Conservation (phyloP, 495 filamentous ascomycete species). For the Xylaria telfairii region DNA sequence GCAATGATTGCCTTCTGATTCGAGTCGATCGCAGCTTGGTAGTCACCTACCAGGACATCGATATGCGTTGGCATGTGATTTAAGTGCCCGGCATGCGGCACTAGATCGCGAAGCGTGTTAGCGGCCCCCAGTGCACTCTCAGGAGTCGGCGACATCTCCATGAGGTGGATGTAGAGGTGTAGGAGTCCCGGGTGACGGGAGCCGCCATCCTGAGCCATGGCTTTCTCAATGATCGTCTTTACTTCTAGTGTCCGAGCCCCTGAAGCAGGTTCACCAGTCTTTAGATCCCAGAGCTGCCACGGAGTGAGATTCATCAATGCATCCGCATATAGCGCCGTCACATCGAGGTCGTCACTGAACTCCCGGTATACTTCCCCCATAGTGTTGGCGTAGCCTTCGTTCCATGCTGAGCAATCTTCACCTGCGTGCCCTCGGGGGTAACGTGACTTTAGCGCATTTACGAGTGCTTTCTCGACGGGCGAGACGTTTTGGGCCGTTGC, state of each 20-base stretch:
- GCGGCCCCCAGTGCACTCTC: conserved; percentile 63
- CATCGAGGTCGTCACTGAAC: conserved; percentile 64
- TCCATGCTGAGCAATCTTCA: conserved; percentile 58
- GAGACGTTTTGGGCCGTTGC: conserved; percentile 36
- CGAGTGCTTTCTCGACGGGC: conserved; percentile 61
- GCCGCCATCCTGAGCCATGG: conserved; percentile 51
- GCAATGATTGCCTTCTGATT: conserved; percentile 68
- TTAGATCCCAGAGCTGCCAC: conserved; percentile 70
- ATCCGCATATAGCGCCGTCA: conserved; percentile 67
- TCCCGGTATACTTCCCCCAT: conserved; percentile 63
- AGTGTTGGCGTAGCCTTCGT: conserved; percentile 62
- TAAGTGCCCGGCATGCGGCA: conserved; percentile 73
- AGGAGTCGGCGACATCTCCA: conserved; percentile 73
- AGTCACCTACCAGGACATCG: conserved; percentile 71
- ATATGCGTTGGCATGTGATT: conserved; percentile 76
- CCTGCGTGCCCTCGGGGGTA: conserved; percentile 54
- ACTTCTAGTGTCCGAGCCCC: conserved; percentile 63
- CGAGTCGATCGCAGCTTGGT: conserved; percentile 63
- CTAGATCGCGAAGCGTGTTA: conserved; percentile 64
- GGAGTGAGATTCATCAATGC: conserved; percentile 73
- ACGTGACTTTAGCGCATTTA: conserved; percentile 61
- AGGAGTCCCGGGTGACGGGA: conserved; percentile 65
- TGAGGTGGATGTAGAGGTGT: conserved; percentile 75
- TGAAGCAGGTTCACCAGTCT: conserved; percentile 60
- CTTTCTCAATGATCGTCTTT: conserved; percentile 60